Evolutionary conservation across 169 alveolate species (phyloP), one percentile per base, ranked within the genome.

Genomic region (Ichthyophthirius multifiliis): DNA sequence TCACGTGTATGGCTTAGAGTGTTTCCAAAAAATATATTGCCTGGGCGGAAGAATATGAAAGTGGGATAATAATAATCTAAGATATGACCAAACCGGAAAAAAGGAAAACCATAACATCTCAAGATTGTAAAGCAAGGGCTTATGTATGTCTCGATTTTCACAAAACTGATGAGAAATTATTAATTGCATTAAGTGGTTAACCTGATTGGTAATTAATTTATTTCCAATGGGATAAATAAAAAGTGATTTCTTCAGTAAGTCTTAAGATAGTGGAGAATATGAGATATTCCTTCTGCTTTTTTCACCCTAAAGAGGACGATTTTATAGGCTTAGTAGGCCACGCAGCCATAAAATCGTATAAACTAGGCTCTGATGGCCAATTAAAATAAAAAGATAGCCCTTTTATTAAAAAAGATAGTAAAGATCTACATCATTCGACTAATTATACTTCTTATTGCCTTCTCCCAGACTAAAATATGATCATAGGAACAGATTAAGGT

Each of bases 401-500:
- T 55, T 47, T 83, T 39, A 76, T 88, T 67, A 89, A 89, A 82
- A 90, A 90, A 55, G 94, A 90, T 16, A 74, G 85, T 35, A 84
- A 90, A 63, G 85, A 86, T 20, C 39, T 84, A 18, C 74, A 82
- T 16, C 85, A 86, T 27, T 83, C 75, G 65, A 85, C 92, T 43
- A 86, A 90, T 46, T 90, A 84, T 47, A 46, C 87, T 1, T 86
- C 92, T 67, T 81, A 81, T 81, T 81, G 86, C 62, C 46, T 81
- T 6, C 83, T 90, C 12, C 86, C 85, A 35, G 94, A 90, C 65
- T 89, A 89, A 16, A 82, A 65, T 6, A 81, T 95, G 48, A 87
- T 95, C 9, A 93, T 92, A 4, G 94, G 97, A 35, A 93, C 97
- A 16, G 97, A 95, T 45, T 75, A 90, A 75, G 98, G 97, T 15